A percentile compares a stretch with the other conserved stretches of the same genome.
These are phyloP conservation scores for Takashimella tepidaria DNA, from an alignment of 1,284 basidiomycete genomes.

Conservation along the genomic window DNA sequence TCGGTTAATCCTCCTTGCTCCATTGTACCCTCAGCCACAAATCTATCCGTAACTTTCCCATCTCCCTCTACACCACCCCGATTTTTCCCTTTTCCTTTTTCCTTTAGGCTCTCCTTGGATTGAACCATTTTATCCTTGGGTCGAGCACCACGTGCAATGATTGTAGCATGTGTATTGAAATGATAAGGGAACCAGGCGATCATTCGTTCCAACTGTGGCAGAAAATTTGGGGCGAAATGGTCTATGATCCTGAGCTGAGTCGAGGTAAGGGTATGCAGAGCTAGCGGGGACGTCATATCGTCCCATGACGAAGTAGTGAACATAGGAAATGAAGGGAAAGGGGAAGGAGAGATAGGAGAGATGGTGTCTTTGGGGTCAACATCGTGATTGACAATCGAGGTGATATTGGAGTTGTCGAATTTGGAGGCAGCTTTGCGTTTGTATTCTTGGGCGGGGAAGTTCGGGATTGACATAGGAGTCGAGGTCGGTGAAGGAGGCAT, in stretches of 20 bases:
- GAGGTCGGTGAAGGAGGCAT: neutral
- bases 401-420: too few relatives aligned
- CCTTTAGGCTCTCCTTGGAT: neutral
- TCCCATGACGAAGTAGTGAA: too few relatives aligned
- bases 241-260: slow-evolving; percentile 31
- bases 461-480: neutral
- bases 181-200: slow-evolving; percentile 40
- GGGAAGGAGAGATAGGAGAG: neutral
- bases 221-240: slow-evolving; percentile 17
- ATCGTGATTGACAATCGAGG: too few relatives aligned
- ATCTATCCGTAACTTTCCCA: too few relatives aligned
- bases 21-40: too few relatives aligned
- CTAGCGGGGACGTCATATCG: too few relatives aligned
- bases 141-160: slow-evolving; percentile 28
- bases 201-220: slow-evolving; percentile 35
- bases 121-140: neutral
- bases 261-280: slow-evolving; percentile 14
- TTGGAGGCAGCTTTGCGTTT: too few relatives aligned
- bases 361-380: too few relatives aligned
- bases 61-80: neutral
- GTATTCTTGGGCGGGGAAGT: too few relatives aligned
- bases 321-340: neutral
- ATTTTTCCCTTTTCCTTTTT: neutral
- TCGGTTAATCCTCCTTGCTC: neutral
- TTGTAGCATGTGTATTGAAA: slow-evolving; percentile 39